Base-by-base conservation (phyloP, 306 rosid species). In the Adenanthera pavonina region DNA sequence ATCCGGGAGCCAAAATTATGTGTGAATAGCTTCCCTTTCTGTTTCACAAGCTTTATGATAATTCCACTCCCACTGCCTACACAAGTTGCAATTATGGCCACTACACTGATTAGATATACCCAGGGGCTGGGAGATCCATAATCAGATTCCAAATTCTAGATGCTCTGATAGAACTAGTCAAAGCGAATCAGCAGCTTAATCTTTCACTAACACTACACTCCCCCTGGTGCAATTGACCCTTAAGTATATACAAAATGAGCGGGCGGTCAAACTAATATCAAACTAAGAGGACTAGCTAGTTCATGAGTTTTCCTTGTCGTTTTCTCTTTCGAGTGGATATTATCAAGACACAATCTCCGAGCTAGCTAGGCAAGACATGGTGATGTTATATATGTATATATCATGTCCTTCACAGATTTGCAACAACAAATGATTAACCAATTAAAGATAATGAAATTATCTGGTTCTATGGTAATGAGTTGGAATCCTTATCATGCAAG, bases 81-180 rank as follows among this genome's bases (percentile, higher is more conserved):
- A 76, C 89, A 87, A 84, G 79, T 89, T 86, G 93, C 65, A 80
- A 76, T 44, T 69, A 73, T 78, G 87, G 72, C 75, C 76, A 77
- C 81, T 25, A 0, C 56, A 38, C 19, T 56, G 2, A 79, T 74
- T 72, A 66, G 19, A 0, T 25, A 25, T 78, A 73, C 33, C 84
- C 78, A n/a, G 81, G 60, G 74, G 66, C 74, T 79, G 43, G 77
- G 36, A 79, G 72, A 74, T 79, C 81, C 84, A 67, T 60, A 25
- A 35, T 59, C 33, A 25, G 74, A 49, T 70, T 80, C 84, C 72
- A 3, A 78, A 10, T 15, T 60, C 61, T 75, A 2, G 62, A 68
- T 84, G 84, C 84, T 53, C 35, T 73, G 0, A 40, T 19, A 2
- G n/a, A 52, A 59, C 44, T 43, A 53, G 82, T 83, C 86, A 78